These are phyloP conservation scores for Oehlia diaphana DNA, from an alignment of 192 early-diverging fungal species.

Conservation along the genomic window DNA sequence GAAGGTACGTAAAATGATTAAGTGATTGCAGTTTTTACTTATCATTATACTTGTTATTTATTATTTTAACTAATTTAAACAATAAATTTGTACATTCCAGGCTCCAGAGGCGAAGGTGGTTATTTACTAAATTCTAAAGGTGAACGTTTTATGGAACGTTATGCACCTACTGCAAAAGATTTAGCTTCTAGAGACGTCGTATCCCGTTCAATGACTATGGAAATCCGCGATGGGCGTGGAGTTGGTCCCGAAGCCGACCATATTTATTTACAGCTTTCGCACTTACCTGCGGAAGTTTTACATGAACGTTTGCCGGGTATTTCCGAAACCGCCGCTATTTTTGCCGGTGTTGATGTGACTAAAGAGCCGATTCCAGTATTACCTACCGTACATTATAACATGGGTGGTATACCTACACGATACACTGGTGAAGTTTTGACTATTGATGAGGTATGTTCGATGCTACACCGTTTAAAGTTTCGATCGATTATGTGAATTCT, in stretches of 20 bases:
- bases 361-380: slow-evolving; percentile 99
- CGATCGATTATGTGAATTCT: neutral
- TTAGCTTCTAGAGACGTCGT: slow-evolving; percentile 98
- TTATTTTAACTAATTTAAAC: neutral
- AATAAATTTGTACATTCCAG: slow-evolving; percentile 3
- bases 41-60: neutral
- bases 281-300: slow-evolving; percentile 89
- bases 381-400: slow-evolving; percentile 99
- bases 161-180: slow-evolving; percentile 98
- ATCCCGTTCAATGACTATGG: slow-evolving; percentile 97
- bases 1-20: slow-evolving; percentile 59
- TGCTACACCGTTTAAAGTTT: neutral
- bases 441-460: slow-evolving; percentile 46
- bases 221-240: slow-evolving; percentile 97
- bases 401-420: slow-evolving; percentile 98
- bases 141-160: slow-evolving; percentile 99
- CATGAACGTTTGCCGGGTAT: slow-evolving; percentile 95
- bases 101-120: slow-evolving; percentile 94
- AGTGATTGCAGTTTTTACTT: neutral
- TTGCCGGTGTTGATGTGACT: slow-evolving; percentile 98
- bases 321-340: slow-evolving; percentile 98
- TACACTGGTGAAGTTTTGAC: slow-evolving; percentile 96
- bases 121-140: slow-evolving; percentile 94
- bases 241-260: slow-evolving; percentile 96
- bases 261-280: slow-evolving; percentile 93